These are phyloP conservation scores for Kalmanozyma brasiliensis DNA, from an alignment of 1,284 basidiomycete species.

Conservation along the genomic window DNA sequence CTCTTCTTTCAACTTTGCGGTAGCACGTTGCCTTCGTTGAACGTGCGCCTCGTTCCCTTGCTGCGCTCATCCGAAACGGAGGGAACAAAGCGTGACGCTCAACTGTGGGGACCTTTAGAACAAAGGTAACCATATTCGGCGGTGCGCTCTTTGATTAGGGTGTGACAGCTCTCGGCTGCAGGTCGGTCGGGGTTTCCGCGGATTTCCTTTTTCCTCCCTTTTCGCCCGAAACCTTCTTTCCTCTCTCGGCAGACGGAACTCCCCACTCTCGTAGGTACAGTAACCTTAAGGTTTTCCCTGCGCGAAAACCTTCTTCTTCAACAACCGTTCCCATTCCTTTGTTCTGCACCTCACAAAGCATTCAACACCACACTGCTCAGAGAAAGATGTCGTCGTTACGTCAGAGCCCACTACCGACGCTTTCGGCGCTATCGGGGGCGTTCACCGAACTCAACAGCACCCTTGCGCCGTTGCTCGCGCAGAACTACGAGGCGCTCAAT, in stretches of 20 bases:
- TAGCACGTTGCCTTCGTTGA: no score
- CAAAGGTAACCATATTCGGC: background rate
- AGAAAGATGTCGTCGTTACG: slow-evolving; percentile 49
- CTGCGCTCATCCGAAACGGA: no score
- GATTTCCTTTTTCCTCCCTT: background rate
- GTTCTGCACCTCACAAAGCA: background rate
- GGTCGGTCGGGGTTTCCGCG: slow-evolving; percentile 26
- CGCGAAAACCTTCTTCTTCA: slow-evolving; percentile 18
- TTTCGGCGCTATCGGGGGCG: slow-evolving; percentile 21
- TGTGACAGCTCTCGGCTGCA: slow-evolving; percentile 47
- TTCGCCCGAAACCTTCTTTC: slow-evolving; percentile 25
- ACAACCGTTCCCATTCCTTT: slow-evolving; percentile 1
- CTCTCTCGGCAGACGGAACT: slow-evolving; percentile 27
- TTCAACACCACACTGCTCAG: no score
- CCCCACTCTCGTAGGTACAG: no score
- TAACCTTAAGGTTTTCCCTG: slow-evolving; percentile 19
- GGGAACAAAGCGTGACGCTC: slow-evolving; percentile 22
- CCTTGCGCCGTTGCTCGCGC: slow-evolving; percentile 29
- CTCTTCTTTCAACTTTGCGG: no score
- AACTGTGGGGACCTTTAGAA: no score
- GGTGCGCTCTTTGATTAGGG: slow-evolving; percentile 36
- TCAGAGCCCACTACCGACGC: slow-evolving; percentile 36
- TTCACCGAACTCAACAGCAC: slow-evolving; percentile 28
- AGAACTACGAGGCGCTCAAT: slow-evolving; percentile 34
- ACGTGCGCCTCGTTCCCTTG: no score